Base-by-base conservation (phyloP, 164 flowering plant genomes). In the Liquidambar formosana region DNA sequence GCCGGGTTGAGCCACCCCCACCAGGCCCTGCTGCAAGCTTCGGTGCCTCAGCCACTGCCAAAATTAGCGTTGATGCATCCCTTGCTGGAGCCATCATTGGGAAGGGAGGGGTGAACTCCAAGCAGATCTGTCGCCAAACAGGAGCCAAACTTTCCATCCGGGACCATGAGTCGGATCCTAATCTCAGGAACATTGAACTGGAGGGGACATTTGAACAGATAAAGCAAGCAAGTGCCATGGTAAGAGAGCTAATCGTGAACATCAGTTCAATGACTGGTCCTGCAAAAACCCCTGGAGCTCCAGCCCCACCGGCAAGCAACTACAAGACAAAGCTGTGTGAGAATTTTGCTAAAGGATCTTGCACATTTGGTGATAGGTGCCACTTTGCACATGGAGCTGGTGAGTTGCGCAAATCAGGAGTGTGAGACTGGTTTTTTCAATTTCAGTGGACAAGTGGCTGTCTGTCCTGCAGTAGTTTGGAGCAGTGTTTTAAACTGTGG, bases 141-240 rank as follows among this genome's bases (percentile, higher is more conserved):
- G 99, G 99, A 51, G 96, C 84, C 15, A 93, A 88, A 69, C 88
- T 95, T 15, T 73, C 94, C 13, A 89, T 95, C 4, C 67, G 93
- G 26, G 99, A 95, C 2, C 99, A 93, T 58, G 99, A 89, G 57
- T 65, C 89, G 0, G 88, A 95, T 70, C 82, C 99, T 10, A 89
- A 84, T 57, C 79, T 87, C 18, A 86, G 77, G 74, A 93, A 93
- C 81, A 90, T 95, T 65, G 99, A 93, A 67, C 88, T 95, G 0
- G 97, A 95, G 70, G 99, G 99, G 0, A 79, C 90, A 1, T 87
- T 93, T 74, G 99, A 93, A n/a, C 97, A 95, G 84, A 95, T 95
- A 12, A 81, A 85, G 63, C 84, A 88, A 57, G 99, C 99, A 0
- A 89, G 90, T 64, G 81, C 80, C 6, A 86, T 93, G 97, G 99